Conservation (phyloP, 2,329 filamentous ascomycete genomes). For the Ophiostoma fasciatum region DNA sequence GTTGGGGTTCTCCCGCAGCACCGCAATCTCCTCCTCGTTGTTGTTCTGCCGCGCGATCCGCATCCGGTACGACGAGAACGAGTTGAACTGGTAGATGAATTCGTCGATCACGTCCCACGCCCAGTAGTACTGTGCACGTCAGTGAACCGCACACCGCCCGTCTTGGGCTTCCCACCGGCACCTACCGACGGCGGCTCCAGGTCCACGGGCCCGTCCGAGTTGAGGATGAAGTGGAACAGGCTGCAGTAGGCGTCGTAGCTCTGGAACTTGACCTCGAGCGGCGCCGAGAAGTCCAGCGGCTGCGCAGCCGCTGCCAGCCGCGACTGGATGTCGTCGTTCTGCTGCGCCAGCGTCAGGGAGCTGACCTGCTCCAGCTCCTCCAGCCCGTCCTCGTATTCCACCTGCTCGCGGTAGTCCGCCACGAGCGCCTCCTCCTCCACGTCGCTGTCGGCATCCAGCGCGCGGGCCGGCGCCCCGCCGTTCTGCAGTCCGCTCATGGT, state of each 20-base stretch:
- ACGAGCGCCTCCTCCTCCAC: constrained; percentile 92
- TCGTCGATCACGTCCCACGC: constrained; percentile 99
- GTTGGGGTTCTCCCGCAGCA: constrained; percentile 92
- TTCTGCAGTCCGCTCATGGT: constrained; percentile 50
- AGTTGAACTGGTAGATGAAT: constrained; percentile 99
- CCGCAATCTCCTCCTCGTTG: constrained; percentile 83
- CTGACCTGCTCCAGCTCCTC: constrained; percentile 65
- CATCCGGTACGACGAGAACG: constrained; percentile 93
- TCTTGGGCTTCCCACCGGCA: no score
- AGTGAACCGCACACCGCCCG: no score
- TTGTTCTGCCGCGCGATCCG: constrained; percentile 68
- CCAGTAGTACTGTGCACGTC: constrained; percentile 95
- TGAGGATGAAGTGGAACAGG: constrained; percentile 97
- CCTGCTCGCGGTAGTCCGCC: constrained; percentile 91
- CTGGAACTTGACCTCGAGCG: constrained; percentile 91
- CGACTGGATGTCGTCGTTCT: constrained; percentile 83
- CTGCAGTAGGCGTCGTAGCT: constrained; percentile 99
- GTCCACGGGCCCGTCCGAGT: constrained; percentile 97
- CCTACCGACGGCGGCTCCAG: constrained; percentile 82
- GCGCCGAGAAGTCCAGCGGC: constrained; percentile 89
- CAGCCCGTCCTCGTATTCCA: constrained; percentile 81
- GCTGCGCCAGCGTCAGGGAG: constrained; percentile 54
- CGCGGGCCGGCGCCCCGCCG: constrained; percentile 42
- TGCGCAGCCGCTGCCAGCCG: constrained; percentile 84
- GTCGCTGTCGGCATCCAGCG: constrained; percentile 71